Evolutionary conservation across 2,329 filamentous ascomycete genomes (phyloP).

Genomic region (Fusarium oligoseptatum): DNA sequence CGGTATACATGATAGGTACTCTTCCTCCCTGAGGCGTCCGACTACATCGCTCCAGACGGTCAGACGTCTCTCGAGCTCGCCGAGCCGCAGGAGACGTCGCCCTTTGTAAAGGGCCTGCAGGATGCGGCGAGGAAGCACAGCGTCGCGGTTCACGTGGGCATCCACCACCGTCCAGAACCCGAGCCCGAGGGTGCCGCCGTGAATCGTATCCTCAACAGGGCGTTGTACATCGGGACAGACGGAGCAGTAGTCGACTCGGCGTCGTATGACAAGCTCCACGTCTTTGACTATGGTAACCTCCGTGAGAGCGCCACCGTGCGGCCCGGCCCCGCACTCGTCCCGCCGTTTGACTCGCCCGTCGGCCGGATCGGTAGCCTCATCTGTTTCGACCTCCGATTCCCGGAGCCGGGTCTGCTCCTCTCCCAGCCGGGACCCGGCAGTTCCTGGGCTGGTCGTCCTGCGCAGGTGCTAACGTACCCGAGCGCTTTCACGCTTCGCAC

Average conservation of each 20-base stretch:
- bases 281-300: conserved; percentile 79
- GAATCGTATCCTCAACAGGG: conserved; percentile 63
- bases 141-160: conserved; percentile 85
- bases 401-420: conserved; percentile 79
- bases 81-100: conserved; percentile 72
- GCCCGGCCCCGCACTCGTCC: conserved; percentile 71
- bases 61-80: conserved; percentile 79
- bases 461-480: conserved; percentile 86
- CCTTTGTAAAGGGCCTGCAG: conserved; percentile 83
- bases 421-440: conserved; percentile 57
- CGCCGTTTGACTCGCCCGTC: conserved; percentile 79
- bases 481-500: conserved; percentile 92
- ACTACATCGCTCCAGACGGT: conserved; percentile 83
- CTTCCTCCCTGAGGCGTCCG: conserved; percentile 92
- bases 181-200: not conserved
- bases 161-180: conserved; percentile 76
- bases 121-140: conserved; percentile 72
- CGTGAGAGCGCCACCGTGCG: conserved; percentile 73
- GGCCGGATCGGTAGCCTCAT: conserved; percentile 85
- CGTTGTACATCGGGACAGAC: conserved; percentile 63
- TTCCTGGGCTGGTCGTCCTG: conserved; percentile 55
- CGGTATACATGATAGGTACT: conserved; percentile 68
- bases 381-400: conserved; percentile 91
- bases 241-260: conserved; percentile 58
- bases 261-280: conserved; percentile 87